phyloP scores from a whole-genome alignment of 148 eudicot species.

The Fagopyrum tataricum region DNA sequence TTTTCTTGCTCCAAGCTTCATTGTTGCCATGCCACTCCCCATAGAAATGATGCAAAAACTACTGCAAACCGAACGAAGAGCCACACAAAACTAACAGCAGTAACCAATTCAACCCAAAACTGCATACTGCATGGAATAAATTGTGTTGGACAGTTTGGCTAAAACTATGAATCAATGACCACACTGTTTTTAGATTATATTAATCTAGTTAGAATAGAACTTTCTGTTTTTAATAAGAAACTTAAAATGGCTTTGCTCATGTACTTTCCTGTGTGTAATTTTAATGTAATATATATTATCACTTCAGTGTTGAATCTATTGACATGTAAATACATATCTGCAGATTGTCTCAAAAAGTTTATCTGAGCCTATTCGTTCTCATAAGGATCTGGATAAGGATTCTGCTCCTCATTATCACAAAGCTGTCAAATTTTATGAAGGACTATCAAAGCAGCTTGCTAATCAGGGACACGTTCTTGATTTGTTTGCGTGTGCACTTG shows the following conservation, averaged over 20 bases:
- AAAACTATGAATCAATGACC: neutral
- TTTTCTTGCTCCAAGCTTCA: neutral
- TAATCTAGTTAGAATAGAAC: neutral
- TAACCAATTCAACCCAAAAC: neutral
- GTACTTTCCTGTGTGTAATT: neutral
- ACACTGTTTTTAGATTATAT: neutral
- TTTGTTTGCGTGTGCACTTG: constrained; percentile 94
- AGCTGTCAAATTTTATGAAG: constrained; percentile 86
- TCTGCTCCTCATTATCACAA: constrained; percentile 81
- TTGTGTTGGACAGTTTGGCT: neutral
- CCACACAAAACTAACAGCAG: neutral
- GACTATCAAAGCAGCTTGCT: constrained; percentile 82
- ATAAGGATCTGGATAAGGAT: constrained; percentile 97
- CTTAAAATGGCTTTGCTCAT: neutral
- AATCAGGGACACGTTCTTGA: constrained; percentile 97
- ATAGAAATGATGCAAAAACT: neutral
- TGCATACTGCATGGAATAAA: neutral
- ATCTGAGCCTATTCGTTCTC: constrained; percentile 94
- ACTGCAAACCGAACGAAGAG: neutral
- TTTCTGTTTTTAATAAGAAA: neutral
- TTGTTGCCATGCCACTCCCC: neutral
- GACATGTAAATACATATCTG: constrained; percentile 15
- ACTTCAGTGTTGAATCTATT: neutral
- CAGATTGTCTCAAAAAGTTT: constrained; percentile 83
- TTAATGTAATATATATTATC: neutral